Evolutionary conservation across 805 yeast species (phyloP).

Genomic region (Saccharomycopsis sp.): DNA sequence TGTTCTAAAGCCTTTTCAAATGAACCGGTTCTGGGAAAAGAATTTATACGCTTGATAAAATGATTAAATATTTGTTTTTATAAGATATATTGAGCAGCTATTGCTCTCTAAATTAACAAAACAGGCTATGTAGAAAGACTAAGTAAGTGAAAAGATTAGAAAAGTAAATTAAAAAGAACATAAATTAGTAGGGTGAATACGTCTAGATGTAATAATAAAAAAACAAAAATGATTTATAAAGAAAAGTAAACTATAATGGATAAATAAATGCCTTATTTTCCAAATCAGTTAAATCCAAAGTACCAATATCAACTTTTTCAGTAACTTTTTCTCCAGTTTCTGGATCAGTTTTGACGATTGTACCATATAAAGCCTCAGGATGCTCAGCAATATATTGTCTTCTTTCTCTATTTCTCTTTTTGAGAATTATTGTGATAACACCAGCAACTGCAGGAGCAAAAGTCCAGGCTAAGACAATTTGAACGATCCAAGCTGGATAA

Average conservation of each 20-base stretch:
- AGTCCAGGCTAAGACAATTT: conserved; percentile 33
- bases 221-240: not conserved
- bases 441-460: conserved; percentile 29
- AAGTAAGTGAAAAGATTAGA: too few species aligned
- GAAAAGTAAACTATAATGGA: conserved; percentile 26
- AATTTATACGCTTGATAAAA: too few species aligned
- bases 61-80: too few species aligned
- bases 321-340: conserved; percentile 12
- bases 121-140: too few species aligned
- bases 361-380: conserved; percentile 1
- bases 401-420: conserved; percentile 30
- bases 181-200: too few species aligned
- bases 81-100: too few species aligned
- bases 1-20: too few species aligned
- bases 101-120: too few species aligned
- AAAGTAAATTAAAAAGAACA: too few species aligned
- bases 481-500: conserved; percentile 36
- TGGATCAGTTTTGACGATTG: conserved; percentile 19
- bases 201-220: too few species aligned
- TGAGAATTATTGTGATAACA: conserved; percentile 29
- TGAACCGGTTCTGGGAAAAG: too few species aligned
- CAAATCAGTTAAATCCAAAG: conserved; percentile 39
- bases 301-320: conserved; percentile 29
- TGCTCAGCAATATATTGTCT: conserved; percentile 8
- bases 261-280: conserved; percentile 43